These are phyloP conservation scores for Myrica gale DNA, from an alignment of 306 rosid genomes.

Conservation along the genomic window DNA sequence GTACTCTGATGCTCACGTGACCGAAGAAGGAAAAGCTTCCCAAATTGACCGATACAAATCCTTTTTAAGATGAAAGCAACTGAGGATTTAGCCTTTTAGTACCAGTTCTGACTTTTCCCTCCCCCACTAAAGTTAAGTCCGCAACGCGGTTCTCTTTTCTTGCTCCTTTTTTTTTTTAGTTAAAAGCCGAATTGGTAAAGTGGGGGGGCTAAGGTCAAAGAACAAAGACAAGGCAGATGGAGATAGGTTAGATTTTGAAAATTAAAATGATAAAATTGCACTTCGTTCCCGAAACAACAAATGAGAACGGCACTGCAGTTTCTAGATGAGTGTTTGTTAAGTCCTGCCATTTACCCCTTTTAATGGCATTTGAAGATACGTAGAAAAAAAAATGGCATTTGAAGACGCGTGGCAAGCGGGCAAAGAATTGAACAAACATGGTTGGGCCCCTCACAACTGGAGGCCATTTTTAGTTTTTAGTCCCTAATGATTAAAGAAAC, in stretches of 20 bases:
- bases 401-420: too few species aligned
- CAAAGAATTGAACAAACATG: too few species aligned
- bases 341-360: too few species aligned
- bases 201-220: slow-evolving; percentile 34
- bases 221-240: slow-evolving; percentile 35
- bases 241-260: background rate
- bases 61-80: slow-evolving; percentile 33
- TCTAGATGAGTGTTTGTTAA: too few species aligned
- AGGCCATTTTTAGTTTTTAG: too few species aligned
- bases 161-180: slow-evolving; percentile 25
- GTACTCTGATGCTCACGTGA: background rate
- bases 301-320: too few species aligned
- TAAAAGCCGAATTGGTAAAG: background rate
- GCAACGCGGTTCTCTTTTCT: slow-evolving; percentile 47
- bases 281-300: too few species aligned
- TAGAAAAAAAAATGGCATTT: too few species aligned
- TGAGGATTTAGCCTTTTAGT: slow-evolving; percentile 20
- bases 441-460: too few species aligned
- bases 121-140: slow-evolving; percentile 20
- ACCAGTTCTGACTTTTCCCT: slow-evolving; percentile 13
- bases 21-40: slow-evolving; percentile 17
- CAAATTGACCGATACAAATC: slow-evolving; percentile 27
- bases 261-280: background rate
- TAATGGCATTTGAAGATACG: too few species aligned
- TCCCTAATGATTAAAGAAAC: too few species aligned